A percentile compares a stretch with the other conserved stretches of the same genome.
Evolutionary conservation across 2,329 filamentous ascomycete genomes (phyloP).

Genomic region (Alternaria rosae): DNA sequence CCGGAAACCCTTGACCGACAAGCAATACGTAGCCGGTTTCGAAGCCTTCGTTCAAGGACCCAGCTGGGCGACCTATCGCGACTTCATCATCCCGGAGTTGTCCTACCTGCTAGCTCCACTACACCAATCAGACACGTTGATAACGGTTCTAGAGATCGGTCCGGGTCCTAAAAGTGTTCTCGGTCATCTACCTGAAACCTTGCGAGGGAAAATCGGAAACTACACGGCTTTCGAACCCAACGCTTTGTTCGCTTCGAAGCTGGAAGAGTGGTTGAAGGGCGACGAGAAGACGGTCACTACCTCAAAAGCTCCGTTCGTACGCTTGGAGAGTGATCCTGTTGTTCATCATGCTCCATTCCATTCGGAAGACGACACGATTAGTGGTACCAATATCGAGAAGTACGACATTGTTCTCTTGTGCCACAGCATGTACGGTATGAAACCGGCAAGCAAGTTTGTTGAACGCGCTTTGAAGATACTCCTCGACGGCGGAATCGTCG

Average conservation of each 20-base stretch:
- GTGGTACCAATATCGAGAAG: constrained; percentile 39
- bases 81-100: constrained; percentile 53
- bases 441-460: constrained; percentile 60
- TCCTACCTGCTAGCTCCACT: constrained; percentile 53
- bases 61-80: constrained; percentile 53
- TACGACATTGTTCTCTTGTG: constrained; percentile 68
- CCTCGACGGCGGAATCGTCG: constrained; percentile 54
- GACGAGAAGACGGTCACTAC: constrained; percentile 2
- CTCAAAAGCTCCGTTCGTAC: constrained; percentile 50
- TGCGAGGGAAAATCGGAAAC: constrained; percentile 56
- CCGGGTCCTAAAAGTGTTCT: constrained; percentile 65
- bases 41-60: constrained; percentile 50
- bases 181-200: constrained; percentile 54
- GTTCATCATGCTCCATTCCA: constrained; percentile 54
- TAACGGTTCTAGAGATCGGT: constrained; percentile 67
- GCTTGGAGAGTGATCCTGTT: constrained; percentile 49
- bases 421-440: constrained; percentile 70
- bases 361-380: constrained; percentile 33
- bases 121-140: constrained; percentile 48
- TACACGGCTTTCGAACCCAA: constrained; percentile 66
- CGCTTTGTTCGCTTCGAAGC: constrained; percentile 51
- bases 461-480: constrained; percentile 60
- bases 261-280: constrained; percentile 54
- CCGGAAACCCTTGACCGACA: background rate
- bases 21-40: constrained; percentile 49